phyloP scores from a whole-genome alignment of 495 filamentous ascomycete genomes.

The Aspergillus panamensis region DNA sequence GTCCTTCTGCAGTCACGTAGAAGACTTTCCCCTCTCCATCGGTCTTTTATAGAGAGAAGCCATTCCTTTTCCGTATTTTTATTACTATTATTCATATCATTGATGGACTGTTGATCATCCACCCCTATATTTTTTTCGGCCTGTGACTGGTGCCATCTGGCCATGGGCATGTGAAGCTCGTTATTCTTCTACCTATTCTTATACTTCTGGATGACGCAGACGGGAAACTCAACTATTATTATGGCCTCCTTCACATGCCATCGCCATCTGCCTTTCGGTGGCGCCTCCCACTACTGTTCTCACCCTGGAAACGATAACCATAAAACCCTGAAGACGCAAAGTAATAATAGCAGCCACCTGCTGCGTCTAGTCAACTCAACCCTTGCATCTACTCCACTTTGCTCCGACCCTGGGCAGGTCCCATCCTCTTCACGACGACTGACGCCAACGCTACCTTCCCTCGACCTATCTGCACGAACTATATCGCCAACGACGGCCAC shows the following conservation, averaged over 20 bases:
- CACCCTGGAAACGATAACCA: conserved; percentile 7
- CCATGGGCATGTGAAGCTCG: conserved; percentile 17
- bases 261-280: conserved; percentile 18
- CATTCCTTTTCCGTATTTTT: neutral
- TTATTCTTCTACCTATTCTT: conserved; percentile 4
- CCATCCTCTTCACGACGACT: conserved; percentile 3
- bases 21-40: neutral
- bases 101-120: conserved; percentile 17
- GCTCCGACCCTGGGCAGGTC: conserved; percentile 9
- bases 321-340: conserved; percentile 2
- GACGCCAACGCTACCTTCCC: neutral
- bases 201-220: conserved; percentile 11
- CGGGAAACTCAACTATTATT: conserved; percentile 6
- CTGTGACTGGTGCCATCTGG: conserved; percentile 21
- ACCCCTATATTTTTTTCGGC: neutral
- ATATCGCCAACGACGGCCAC: conserved; percentile 4
- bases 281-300: conserved; percentile 10
- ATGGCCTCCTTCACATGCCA: conserved; percentile 32
- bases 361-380: conserved; percentile 7
- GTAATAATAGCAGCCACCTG: conserved; percentile 18
- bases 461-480: conserved; percentile 3
- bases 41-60: too few species aligned
- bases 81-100: neutral
- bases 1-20: neutral
- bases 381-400: conserved; percentile 15